A percentile compares a stretch with the other conserved stretches of the same genome.
phyloP scores from a whole-genome alignment of 441 rosid species.

The Jatropha podagrica region DNA sequence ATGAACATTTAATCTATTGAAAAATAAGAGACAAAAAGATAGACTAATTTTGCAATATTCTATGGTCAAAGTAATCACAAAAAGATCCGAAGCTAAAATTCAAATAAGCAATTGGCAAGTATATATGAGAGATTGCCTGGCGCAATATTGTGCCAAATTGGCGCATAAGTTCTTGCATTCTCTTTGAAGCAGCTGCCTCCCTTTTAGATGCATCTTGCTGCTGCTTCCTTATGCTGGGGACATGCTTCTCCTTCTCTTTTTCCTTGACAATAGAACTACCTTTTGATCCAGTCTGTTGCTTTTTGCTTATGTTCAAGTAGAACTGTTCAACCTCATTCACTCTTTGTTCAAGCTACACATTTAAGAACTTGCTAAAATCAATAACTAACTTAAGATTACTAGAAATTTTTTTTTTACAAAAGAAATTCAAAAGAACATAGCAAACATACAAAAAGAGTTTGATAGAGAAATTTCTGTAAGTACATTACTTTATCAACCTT shows the following conservation, averaged over 20 bases:
- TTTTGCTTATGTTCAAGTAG: conserved; percentile 47
- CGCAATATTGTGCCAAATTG: conserved; percentile 61
- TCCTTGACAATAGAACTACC: conserved; percentile 60
- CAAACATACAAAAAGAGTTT: not conserved
- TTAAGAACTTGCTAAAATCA: not conserved
- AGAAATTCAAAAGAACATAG: too few relatives aligned
- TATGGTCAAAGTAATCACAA: not conserved
- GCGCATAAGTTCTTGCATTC: conserved; percentile 95
- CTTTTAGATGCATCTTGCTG: conserved; percentile 62
- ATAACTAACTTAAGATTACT: not conserved
- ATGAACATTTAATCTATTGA: too few relatives aligned
- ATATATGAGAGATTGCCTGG: conserved; percentile 20
- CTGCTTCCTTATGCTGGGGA: conserved; percentile 61
- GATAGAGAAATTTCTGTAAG: too few relatives aligned
- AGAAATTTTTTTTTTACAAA: too few relatives aligned
- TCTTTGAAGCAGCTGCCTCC: conserved; percentile 81
- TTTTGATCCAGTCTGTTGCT: conserved; percentile 45
- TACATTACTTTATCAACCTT: conserved; percentile 51
- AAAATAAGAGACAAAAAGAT: not conserved
- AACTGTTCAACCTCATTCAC: conserved; percentile 79
- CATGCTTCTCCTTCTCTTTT: conserved; percentile 61
- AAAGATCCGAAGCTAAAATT: not conserved
- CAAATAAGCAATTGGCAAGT: not conserved
- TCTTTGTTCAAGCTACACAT: conserved; percentile 60
- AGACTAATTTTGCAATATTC: not conserved